Evolutionary conservation across 116 monocot genomes (phyloP).

Genomic region (Phalaenopsis hybrid): DNA sequence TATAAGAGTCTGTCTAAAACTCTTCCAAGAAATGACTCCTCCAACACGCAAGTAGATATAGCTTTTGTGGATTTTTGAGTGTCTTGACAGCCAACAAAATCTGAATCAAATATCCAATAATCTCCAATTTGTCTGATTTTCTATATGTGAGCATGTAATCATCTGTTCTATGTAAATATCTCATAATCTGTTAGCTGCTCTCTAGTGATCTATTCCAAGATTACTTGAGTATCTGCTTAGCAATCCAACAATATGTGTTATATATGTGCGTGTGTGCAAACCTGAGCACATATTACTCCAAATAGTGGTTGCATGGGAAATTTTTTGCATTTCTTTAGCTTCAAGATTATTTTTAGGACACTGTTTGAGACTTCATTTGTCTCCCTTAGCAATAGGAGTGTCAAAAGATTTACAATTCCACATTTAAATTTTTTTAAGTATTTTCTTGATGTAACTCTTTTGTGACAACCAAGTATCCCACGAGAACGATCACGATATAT

Average conservation of each 20-base stretch:
- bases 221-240: neutral
- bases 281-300: neutral
- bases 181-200: too few relatives aligned
- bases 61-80: too few relatives aligned
- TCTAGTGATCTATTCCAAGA: neutral
- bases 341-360: neutral
- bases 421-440: neutral
- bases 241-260: neutral
- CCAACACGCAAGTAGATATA: too few relatives aligned
- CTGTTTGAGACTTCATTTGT: neutral
- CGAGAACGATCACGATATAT: neutral
- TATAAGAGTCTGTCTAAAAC: too few relatives aligned
- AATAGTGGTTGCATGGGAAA: neutral
- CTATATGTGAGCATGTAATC: too few relatives aligned
- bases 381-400: neutral
- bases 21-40: too few relatives aligned
- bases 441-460: neutral
- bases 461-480: neutral
- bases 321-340: neutral
- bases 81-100: too few relatives aligned
- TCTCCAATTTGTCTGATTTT: too few relatives aligned
- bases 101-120: too few relatives aligned
- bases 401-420: neutral
- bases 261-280: neutral
- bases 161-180: too few relatives aligned